Conservation (phyloP, 371 early-diverging fungal genomes). For the Apophysomyces variabilis region DNA sequence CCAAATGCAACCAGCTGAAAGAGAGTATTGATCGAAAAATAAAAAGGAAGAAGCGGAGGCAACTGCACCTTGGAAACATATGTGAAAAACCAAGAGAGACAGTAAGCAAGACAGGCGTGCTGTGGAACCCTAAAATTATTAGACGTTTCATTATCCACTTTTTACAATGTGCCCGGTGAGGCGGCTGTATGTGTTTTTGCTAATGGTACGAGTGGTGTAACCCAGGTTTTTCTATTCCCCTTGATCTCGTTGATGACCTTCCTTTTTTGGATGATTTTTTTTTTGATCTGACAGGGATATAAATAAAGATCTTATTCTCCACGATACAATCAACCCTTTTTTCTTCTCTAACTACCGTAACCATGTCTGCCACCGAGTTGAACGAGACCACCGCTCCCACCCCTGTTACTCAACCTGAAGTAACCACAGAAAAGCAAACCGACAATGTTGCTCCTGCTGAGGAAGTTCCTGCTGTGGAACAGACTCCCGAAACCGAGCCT, state of each 20-base stretch:
- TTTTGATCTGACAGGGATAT: conserved; percentile 12
- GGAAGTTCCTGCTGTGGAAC: not conserved
- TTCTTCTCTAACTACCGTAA: not conserved
- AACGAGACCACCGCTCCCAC: not conserved
- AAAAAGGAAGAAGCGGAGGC: too few relatives aligned
- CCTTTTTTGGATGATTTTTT: conserved; percentile 1
- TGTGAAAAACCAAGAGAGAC: not conserved
- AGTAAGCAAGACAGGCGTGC: not conserved
- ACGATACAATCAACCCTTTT: not conserved
- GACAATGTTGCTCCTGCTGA: not conserved
- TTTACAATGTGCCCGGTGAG: not conserved
- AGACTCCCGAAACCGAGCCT: not conserved
- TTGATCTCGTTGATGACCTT: conserved; percentile 3
- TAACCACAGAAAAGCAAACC: conserved; percentile 1
- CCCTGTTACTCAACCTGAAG: conserved; percentile 8
- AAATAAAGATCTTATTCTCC: conserved; percentile 10
- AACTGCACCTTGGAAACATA: too few relatives aligned
- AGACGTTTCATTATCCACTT: not conserved
- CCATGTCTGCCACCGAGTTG: conserved; percentile 2
- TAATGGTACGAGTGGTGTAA: conserved; percentile 10
- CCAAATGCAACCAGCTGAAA: too few relatives aligned
- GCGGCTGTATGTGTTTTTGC: not conserved
- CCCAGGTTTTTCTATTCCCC: conserved; percentile 7
- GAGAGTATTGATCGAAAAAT: too few relatives aligned
- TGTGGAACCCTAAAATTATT: not conserved